Evolutionary conservation across 2,329 filamentous ascomycete genomes (phyloP).

Genomic region (Microcera coccophila): DNA sequence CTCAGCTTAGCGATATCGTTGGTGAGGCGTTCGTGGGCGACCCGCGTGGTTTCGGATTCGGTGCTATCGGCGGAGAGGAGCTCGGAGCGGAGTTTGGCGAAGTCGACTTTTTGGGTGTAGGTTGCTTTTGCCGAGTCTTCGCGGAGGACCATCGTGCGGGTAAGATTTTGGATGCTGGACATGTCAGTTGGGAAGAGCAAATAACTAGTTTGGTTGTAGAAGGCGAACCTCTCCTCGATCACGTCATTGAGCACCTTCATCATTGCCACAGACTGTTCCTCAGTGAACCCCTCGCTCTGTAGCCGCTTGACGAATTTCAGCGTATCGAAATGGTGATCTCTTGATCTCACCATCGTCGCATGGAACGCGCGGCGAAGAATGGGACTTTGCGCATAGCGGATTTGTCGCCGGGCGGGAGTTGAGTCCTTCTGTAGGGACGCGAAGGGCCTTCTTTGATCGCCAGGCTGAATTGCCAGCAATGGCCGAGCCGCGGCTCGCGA

Average conservation of each 20-base stretch:
- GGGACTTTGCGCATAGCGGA: slow-evolving; percentile 14
- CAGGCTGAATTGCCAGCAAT: slow-evolving; percentile 14
- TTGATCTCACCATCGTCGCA: slow-evolving; percentile 52
- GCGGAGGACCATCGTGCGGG: slow-evolving; percentile 93
- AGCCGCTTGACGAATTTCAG: slow-evolving; percentile 93
- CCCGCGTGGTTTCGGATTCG: slow-evolving; percentile 82
- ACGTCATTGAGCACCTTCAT: slow-evolving; percentile 97
- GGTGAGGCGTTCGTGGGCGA: slow-evolving; percentile 84
- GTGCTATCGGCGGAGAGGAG: slow-evolving; percentile 87
- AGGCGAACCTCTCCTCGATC: slow-evolving; percentile 82
- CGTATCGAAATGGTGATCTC: slow-evolving; percentile 97
- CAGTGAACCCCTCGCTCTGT: slow-evolving; percentile 87
- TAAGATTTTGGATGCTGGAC: slow-evolving; percentile 85
- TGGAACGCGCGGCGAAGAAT: slow-evolving; percentile 57
- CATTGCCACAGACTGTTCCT: slow-evolving; percentile 94
- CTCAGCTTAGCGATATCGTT: slow-evolving; percentile 95
- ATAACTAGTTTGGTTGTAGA: neutral
- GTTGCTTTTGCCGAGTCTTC: slow-evolving; percentile 84
- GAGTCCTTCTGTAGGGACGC: slow-evolving; percentile 17
- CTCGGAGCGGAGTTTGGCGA: slow-evolving; percentile 93
- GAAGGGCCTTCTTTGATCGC: slow-evolving; percentile 17
- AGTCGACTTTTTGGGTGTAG: slow-evolving; percentile 90
- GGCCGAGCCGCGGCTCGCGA: slow-evolving; percentile 21
- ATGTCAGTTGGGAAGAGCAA: slow-evolving; percentile 3
- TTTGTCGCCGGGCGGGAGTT: slow-evolving; percentile 11